Evolutionary conservation across 306 rosid genomes (phyloP).

Genomic region (barrel medic (Medicago truncatula)): DNA sequence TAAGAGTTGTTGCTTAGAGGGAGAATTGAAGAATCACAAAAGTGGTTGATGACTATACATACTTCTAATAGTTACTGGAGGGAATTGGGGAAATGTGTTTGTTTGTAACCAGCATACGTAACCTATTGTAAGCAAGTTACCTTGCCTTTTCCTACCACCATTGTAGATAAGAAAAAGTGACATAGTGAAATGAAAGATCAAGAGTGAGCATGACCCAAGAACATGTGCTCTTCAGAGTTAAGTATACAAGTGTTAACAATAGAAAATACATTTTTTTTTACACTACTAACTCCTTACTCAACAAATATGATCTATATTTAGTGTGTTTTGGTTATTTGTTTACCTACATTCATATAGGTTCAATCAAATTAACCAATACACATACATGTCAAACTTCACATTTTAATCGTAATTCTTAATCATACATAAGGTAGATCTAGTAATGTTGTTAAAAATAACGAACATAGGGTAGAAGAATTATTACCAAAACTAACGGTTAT

Average conservation of each 20-base stretch:
- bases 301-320: background rate
- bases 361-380: background rate
- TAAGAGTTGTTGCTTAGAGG: background rate
- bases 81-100: background rate
- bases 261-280: background rate
- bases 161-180: background rate
- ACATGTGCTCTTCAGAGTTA: background rate
- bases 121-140: background rate
- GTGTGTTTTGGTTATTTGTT: background rate
- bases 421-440: background rate
- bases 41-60: background rate
- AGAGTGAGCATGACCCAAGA: background rate
- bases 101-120: background rate
- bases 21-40: background rate
- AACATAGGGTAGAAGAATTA: slow-evolving; percentile 24
- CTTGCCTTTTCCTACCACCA: background rate
- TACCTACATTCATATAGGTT: background rate
- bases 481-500: slow-evolving; percentile 95
- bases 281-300: background rate
- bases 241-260: background rate
- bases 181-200: background rate
- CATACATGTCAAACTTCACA: background rate
- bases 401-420: background rate
- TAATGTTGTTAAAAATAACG: background rate
- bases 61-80: background rate